phyloP scores from a whole-genome alignment of 345 rosid species.

The Euphorbia lathyris region DNA sequence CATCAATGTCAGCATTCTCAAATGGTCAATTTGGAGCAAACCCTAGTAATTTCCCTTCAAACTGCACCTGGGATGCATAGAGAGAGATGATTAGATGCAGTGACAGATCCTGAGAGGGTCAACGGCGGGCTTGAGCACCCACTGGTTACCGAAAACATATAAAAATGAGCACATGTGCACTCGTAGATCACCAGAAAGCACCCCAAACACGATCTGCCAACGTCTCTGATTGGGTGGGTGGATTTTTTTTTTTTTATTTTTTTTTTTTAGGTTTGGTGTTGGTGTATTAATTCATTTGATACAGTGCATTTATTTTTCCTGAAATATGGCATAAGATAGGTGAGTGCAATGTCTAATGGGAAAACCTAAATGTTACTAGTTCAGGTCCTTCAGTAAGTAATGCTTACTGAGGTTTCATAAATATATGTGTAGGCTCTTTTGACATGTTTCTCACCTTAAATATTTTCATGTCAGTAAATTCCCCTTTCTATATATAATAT shows the following conservation, averaged over 20 bases:
- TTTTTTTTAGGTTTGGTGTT: constrained; percentile 8
- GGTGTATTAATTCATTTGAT: constrained; percentile 15
- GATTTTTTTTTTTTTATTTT: not conserved
- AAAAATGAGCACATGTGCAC: too few species aligned
- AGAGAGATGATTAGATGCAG: too few species aligned
- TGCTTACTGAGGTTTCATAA: constrained; percentile 27
- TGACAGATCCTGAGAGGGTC: too few species aligned
- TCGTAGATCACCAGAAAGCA: too few species aligned
- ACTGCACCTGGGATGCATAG: constrained; percentile 59
- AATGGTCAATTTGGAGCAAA: constrained; percentile 45
- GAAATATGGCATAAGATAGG: constrained; percentile 29
- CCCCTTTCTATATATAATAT: not conserved
- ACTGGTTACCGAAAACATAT: too few species aligned
- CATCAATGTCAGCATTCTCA: constrained; percentile 34
- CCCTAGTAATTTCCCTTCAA: constrained; percentile 47
- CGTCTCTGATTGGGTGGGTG: constrained; percentile 32
- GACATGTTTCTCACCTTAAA: constrained; percentile 14
- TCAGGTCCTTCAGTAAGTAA: constrained; percentile 33
- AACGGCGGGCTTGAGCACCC: too few species aligned
- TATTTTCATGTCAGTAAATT: constrained; percentile 6
- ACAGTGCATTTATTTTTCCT: constrained; percentile 27
- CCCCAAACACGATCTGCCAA: too few species aligned
- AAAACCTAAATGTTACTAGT: constrained; percentile 50
- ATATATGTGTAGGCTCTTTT: constrained; percentile 22
- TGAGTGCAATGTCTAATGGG: constrained; percentile 27